Conservation (phyloP, 148 eudicot genomes). For the Vaccinium macrocarpon region DNA sequence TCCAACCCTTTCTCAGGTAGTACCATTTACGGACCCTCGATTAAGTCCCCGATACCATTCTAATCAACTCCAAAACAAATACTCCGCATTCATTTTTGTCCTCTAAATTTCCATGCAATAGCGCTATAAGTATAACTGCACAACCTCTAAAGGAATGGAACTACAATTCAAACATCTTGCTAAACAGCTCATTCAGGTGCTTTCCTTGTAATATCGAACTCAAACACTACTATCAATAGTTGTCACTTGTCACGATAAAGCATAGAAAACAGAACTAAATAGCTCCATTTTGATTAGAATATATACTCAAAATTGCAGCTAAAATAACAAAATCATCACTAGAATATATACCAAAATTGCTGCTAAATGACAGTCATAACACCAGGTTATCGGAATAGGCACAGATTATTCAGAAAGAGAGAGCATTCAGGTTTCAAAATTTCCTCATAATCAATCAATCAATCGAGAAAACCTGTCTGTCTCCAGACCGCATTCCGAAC, state of each 20-base stretch:
- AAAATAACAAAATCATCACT: background rate
- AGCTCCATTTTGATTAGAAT: background rate
- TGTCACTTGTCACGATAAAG: background rate
- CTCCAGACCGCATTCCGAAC: constrained; percentile 55
- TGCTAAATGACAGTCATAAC: background rate
- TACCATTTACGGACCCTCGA: background rate
- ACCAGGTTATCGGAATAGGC: background rate
- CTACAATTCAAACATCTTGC: background rate
- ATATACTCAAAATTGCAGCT: background rate
- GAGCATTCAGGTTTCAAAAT: background rate
- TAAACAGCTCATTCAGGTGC: background rate
- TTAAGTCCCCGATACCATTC: background rate
- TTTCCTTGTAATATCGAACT: background rate
- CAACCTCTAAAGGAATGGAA: background rate
- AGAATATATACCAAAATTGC: background rate
- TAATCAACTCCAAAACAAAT: background rate
- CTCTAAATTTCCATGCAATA: background rate
- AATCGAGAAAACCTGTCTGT: constrained; percentile 58
- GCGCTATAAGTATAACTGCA: background rate
- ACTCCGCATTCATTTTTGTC: background rate
- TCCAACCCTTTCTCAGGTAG: background rate
- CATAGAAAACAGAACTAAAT: background rate
- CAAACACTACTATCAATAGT: background rate
- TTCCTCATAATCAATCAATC: background rate
- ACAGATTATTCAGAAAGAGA: background rate